A percentile compares a stretch with the other conserved stretches of the same genome.
Conservation (phyloP, 345 rosid genomes). For the Theobroma cacao region DNA sequence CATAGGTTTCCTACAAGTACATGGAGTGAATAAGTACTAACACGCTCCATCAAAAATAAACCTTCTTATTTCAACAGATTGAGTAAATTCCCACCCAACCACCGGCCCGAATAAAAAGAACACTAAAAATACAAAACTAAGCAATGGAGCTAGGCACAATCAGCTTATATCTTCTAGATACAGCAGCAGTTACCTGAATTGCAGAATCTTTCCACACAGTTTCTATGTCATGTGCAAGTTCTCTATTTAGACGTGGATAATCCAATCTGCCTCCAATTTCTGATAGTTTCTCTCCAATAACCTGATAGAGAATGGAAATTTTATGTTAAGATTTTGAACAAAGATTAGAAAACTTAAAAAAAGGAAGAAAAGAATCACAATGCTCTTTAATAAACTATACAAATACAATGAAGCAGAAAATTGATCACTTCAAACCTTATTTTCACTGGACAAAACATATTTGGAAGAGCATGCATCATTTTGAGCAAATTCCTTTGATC, state of each 20-base stretch:
- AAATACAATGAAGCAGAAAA: background rate
- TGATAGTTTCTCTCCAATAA: conserved; percentile 71
- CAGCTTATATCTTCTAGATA: conserved; percentile 3
- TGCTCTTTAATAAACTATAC: background rate
- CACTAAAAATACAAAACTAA: background rate
- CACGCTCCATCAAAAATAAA: background rate
- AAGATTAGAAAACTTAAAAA: background rate
- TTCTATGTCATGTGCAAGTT: conserved; percentile 74
- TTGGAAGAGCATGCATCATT: conserved; percentile 65
- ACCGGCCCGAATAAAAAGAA: background rate
- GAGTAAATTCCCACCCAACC: background rate
- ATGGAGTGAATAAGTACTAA: conserved; percentile 4
- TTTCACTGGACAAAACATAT: conserved; percentile 60
- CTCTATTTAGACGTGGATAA: conserved; percentile 70
- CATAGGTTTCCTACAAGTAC: conserved; percentile 70
- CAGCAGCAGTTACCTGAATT: conserved; percentile 61
- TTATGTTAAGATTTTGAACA: conserved; percentile 11
- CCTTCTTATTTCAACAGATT: background rate
- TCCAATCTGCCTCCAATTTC: conserved; percentile 80
- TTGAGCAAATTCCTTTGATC: conserved; percentile 90
- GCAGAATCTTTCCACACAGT: conserved; percentile 92
- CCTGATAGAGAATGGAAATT: conserved; percentile 41
- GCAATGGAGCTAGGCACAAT: background rate
- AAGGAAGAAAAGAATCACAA: background rate
- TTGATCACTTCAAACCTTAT: conserved; percentile 52